phyloP scores from a whole-genome alignment of 176 grass and related monocot genomes.

The Lolium perenne region DNA sequence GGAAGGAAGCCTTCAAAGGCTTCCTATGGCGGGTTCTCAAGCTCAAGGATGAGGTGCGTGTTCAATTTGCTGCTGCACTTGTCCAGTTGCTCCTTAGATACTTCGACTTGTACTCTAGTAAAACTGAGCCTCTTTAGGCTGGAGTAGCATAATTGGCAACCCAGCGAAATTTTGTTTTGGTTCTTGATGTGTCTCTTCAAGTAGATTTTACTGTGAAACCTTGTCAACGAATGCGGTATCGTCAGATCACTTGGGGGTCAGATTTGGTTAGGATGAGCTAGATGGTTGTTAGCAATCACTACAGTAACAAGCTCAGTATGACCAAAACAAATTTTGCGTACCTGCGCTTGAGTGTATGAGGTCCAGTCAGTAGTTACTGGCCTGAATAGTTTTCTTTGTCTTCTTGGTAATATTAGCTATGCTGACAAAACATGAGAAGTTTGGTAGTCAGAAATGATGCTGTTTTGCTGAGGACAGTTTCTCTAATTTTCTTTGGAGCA shows the following conservation, averaged over 20 bases:
- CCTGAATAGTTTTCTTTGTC: slow-evolving; percentile 1
- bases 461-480: not conserved
- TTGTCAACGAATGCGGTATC: not conserved
- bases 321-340: not conserved
- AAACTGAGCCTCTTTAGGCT: slow-evolving; percentile 6
- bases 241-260: not conserved
- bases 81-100: slow-evolving; percentile 12
- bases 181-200: not conserved
- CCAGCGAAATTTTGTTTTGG: not conserved
- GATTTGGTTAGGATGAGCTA: not conserved
- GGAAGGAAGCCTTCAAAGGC: slow-evolving; percentile 76
- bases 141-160: not conserved
- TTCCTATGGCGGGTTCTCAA: slow-evolving; percentile 84
- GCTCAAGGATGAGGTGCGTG: slow-evolving; percentile 76
- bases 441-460: not conserved
- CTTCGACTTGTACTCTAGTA: slow-evolving; percentile 21
- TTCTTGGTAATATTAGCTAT: slow-evolving; percentile 7
- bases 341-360: not conserved
- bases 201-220: not conserved
- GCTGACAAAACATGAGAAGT: slow-evolving; percentile 24
- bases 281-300: not conserved
- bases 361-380: slow-evolving; percentile 18
- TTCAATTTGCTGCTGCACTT: slow-evolving; percentile 8
- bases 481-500: not conserved
- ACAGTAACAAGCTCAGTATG: not conserved